Evolutionary conservation across 306 rosid genomes (phyloP).

Genomic region (Ceratonia siliqua): DNA sequence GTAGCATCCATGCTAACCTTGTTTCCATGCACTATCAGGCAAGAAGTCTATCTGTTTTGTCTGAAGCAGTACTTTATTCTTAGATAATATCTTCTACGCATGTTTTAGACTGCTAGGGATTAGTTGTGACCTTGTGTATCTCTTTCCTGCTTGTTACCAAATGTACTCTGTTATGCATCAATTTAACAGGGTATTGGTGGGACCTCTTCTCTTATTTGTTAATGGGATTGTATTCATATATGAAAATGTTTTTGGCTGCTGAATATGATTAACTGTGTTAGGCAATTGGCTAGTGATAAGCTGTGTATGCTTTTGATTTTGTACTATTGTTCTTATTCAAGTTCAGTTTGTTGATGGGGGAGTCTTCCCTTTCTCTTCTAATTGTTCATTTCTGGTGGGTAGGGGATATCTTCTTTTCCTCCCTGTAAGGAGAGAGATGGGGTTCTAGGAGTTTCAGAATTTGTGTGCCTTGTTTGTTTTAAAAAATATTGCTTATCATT

Average conservation of each 20-base stretch:
- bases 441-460: constrained; percentile 22
- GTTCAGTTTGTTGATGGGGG: neutral
- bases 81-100: neutral
- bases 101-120: neutral
- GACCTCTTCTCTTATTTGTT: constrained; percentile 5
- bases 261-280: neutral
- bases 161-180: neutral
- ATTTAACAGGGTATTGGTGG: neutral
- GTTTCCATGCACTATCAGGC: neutral
- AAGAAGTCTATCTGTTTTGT: neutral
- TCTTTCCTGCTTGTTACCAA: neutral
- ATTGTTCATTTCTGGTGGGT: constrained; percentile 4
- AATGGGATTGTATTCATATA: neutral
- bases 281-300: neutral
- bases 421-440: neutral
- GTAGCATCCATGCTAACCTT: neutral
- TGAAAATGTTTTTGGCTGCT: neutral
- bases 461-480: constrained; percentile 16
- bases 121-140: neutral
- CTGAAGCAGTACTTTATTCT: neutral
- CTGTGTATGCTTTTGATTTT: neutral
- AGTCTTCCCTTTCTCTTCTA: neutral
- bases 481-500: neutral
- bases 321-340: neutral
- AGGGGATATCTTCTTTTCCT: neutral